Percentiles rank a stretch among this genome's conserved stretches.
These are phyloP conservation scores for Aspergillus sp. DNA, from an alignment of 2,329 filamentous ascomycete species.

Conservation along the genomic window DNA sequence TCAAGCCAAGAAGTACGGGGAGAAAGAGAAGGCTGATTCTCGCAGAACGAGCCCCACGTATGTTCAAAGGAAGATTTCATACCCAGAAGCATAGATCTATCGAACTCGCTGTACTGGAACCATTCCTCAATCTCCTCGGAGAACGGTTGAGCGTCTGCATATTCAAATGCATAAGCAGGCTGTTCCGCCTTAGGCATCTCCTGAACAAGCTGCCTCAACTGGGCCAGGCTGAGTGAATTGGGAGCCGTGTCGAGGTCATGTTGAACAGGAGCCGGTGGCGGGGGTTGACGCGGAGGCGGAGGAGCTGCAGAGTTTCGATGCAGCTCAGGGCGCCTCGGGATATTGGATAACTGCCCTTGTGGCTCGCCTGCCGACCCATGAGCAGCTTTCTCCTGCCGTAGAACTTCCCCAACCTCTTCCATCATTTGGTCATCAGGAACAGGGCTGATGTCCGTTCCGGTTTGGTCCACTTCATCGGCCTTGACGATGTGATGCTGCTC, in stretches of 20 bases:
- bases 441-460: slow-evolving; percentile 47
- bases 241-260: slow-evolving; percentile 41
- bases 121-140: slow-evolving; percentile 94
- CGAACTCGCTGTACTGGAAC: slow-evolving; percentile 89
- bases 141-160: slow-evolving; percentile 70
- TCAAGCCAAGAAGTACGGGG: slow-evolving; percentile 64
- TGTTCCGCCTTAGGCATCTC: slow-evolving; percentile 71
- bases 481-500: slow-evolving; percentile 45
- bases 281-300: slow-evolving; percentile 46
- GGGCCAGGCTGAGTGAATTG: slow-evolving; percentile 73
- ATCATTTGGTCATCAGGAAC: slow-evolving; percentile 46
- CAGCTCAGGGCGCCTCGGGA: slow-evolving; percentile 34
- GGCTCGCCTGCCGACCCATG: slow-evolving; percentile 15
- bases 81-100: slow-evolving; percentile 74
- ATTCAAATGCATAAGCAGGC: slow-evolving; percentile 80
- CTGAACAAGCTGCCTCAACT: slow-evolving; percentile 70
- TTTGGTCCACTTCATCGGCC: slow-evolving; percentile 51
- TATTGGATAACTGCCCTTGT: slow-evolving; percentile 16
- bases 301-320: slow-evolving; percentile 38
- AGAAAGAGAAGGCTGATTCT: slow-evolving; percentile 27
- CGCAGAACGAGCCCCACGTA: slow-evolving; percentile 64
- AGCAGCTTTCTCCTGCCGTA: slow-evolving; percentile 36
- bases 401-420: slow-evolving; percentile 40
- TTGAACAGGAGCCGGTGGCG: slow-evolving; percentile 47
- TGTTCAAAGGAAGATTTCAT: slow-evolving; percentile 75